A percentile compares a stretch with the other conserved stretches of the same genome.
Evolutionary conservation across 192 early-diverging fungal genomes (phyloP).

Genomic region (Rhizoclosmatium sp.): DNA sequence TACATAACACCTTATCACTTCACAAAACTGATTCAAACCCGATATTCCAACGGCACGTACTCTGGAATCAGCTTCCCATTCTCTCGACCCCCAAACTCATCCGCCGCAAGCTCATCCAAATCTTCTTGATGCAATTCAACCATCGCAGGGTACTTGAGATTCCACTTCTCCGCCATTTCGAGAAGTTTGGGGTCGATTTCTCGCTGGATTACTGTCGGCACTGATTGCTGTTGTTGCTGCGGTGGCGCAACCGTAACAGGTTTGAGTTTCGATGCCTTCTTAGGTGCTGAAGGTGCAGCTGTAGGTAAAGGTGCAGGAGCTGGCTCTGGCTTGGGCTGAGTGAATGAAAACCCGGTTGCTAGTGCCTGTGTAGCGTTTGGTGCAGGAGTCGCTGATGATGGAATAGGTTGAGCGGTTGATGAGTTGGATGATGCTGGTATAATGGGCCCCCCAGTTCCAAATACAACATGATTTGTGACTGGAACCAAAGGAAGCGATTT

Average conservation of each 20-base stretch:
- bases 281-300: not conserved
- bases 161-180: constrained; percentile 17
- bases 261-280: too few relatives aligned
- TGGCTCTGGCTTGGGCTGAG: not conserved
- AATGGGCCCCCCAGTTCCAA: not conserved
- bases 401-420: not conserved
- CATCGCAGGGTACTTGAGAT: constrained; percentile 1
- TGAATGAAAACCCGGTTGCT: not conserved
- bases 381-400: not conserved
- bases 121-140: constrained; percentile 19
- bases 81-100: constrained; percentile 12
- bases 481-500: not conserved
- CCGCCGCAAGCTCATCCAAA: constrained; percentile 9
- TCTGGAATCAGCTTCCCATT: constrained; percentile 24
- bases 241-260: not conserved
- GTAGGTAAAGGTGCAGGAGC: not conserved
- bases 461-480: not conserved
- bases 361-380: not conserved
- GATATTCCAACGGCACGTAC: constrained; percentile 12
- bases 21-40: not conserved
- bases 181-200: not conserved
- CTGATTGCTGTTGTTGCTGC: not conserved
- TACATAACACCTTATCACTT: too few relatives aligned
- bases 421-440: not conserved
- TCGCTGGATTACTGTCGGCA: not conserved